Evolutionary conservation across 164 flowering plant genomes (phyloP), one percentile per base, ranked within the genome.

Genomic region (Macadamia tetraphylla): DNA sequence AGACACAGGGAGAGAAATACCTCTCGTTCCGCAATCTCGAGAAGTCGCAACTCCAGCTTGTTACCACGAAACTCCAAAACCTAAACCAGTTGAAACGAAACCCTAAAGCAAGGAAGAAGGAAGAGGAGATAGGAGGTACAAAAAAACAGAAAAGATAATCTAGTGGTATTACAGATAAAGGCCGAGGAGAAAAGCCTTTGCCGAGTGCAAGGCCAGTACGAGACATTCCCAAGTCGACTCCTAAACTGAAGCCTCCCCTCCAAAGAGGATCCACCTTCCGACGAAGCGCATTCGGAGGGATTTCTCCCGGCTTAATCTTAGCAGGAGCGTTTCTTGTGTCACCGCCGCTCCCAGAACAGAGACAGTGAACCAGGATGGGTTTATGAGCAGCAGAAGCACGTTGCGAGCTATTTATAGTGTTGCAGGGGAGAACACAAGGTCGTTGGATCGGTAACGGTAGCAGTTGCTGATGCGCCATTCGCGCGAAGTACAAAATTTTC

Each of bases 151-250:
- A 14, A 12, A 4, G 35, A 18, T 18, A 69, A 59, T 49, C 8
- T 8, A 29, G 18, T 18, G 67, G 62, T 51, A 31, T 49, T 80
- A 92, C 98, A 43, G 94, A 83, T 48, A 93, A 82, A 48, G 98
- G 97, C 51, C 94, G 94, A 71, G 83, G 40, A 0, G 84, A 67
- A 83, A 81, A 94, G 77, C 96, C 98, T 79, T 89, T 91, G 77
- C 98, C 87, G 44, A 91, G 73, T 57, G 98, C 98, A 67, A 93
- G 79, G 58, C 98, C 97, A 15, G 98, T 93, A 62, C 92, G 86
- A 64, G 94, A 78, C 71, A 74, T 55, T 55, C 98, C 98, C 74
- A 87, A 73, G 73, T 94, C 98, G 12, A 94, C 80, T 29, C 98
- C 97, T 35, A 89, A 72, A 72, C 93, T 91, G 83, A 91, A 91